A percentile compares a stretch with the other conserved stretches of the same genome.
Conservation (phyloP, 257 asterid species). For the Salvia hispanica region DNA sequence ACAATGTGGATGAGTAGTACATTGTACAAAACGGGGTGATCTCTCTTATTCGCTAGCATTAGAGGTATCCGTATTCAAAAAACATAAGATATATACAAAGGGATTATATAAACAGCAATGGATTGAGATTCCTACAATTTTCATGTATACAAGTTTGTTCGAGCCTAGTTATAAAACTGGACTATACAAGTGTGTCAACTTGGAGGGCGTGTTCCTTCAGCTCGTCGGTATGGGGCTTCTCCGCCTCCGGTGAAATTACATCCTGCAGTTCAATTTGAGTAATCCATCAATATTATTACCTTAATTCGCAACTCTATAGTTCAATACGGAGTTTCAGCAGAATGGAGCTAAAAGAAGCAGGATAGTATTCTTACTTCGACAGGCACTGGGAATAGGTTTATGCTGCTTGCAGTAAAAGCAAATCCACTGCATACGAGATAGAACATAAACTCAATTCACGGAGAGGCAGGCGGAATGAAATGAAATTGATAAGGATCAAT, state of each 20-base stretch:
- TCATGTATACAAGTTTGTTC: constrained; percentile 35
- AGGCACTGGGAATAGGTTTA: constrained; percentile 72
- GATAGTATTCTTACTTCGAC: constrained; percentile 54
- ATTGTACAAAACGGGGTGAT: not conserved
- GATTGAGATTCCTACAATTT: constrained; percentile 35
- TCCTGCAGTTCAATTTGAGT: constrained; percentile 42
- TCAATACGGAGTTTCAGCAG: not conserved
- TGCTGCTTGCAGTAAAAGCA: constrained; percentile 63
- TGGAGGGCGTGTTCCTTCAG: constrained; percentile 31
- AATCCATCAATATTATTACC: not conserved
- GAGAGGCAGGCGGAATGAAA: not conserved
- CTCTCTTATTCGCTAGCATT: constrained; percentile 38
- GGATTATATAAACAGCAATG: constrained; percentile 38
- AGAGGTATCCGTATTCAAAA: not conserved
- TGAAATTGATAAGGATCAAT: not conserved
- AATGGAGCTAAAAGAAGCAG: constrained; percentile 4
- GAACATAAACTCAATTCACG: not conserved
- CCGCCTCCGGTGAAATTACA: constrained; percentile 34
- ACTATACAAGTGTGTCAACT: constrained; percentile 41
- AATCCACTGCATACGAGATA: constrained; percentile 57
- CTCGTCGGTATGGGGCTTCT: constrained; percentile 44
- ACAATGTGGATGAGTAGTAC: no score
- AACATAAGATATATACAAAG: constrained; percentile 28
- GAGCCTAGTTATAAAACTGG: constrained; percentile 3
- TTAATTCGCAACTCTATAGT: no score